Conservation (phyloP, 768 basidiomycete genomes). For the Xerocomellus intermedius region DNA sequence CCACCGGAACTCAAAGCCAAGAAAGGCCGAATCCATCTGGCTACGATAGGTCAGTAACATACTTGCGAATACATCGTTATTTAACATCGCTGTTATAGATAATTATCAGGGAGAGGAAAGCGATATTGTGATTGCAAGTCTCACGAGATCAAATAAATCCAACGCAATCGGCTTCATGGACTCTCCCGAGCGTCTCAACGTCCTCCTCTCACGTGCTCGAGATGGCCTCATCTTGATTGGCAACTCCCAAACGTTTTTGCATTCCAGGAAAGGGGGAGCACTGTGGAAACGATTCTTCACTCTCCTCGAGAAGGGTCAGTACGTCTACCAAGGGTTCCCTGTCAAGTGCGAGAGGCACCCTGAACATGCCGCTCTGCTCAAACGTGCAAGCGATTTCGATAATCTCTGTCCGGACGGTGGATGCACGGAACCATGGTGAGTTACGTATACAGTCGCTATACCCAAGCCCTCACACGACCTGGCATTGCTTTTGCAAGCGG, state of each 20-base stretch:
- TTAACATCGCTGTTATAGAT: constrained; percentile 38
- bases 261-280: constrained; percentile 11
- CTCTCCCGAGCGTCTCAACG: constrained; percentile 66
- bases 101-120: constrained; percentile 79
- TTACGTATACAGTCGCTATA: neutral
- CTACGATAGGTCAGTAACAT: constrained; percentile 56
- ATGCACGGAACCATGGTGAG: constrained; percentile 57
- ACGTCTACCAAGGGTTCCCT: constrained; percentile 42
- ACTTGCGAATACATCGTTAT: neutral
- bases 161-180: constrained; percentile 70
- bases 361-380: constrained; percentile 38
- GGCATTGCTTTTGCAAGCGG: neutral
- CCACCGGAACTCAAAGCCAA: constrained; percentile 41
- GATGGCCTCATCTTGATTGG: constrained; percentile 65
- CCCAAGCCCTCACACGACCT: neutral
- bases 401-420: constrained; percentile 58
- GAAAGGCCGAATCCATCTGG: constrained; percentile 45
- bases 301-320: constrained; percentile 8
- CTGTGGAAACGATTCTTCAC: constrained; percentile 16
- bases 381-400: constrained; percentile 48
- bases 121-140: constrained; percentile 58
- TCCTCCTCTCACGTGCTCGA: constrained; percentile 66
- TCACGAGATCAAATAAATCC: constrained; percentile 57
- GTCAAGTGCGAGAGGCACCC: constrained; percentile 55
- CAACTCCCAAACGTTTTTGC: constrained; percentile 57